These are phyloP conservation scores for Linum lewisii DNA, from an alignment of 345 rosid species.

Conservation along the genomic window DNA sequence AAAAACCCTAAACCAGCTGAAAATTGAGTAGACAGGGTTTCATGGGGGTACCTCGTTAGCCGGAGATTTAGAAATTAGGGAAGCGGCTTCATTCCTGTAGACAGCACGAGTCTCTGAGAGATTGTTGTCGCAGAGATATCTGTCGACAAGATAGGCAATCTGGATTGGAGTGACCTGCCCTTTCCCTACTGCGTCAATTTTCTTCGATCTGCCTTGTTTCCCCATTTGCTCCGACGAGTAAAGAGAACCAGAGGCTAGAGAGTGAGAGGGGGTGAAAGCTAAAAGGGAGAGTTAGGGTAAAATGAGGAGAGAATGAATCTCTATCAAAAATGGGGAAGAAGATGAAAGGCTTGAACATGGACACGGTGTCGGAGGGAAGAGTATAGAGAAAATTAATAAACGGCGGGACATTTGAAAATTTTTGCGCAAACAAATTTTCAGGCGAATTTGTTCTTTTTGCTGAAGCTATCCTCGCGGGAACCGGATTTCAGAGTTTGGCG, in stretches of 20 bases:
- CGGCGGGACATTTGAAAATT: too few species aligned
- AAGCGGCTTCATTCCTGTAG: constrained; percentile 62
- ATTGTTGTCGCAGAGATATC: constrained; percentile 65
- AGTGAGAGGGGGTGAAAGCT: neutral
- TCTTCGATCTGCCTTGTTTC: constrained; percentile 40
- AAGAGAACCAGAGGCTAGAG: neutral
- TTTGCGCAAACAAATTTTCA: too few species aligned
- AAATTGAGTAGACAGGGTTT: neutral
- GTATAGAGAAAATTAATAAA: too few species aligned
- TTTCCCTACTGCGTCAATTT: constrained; percentile 33
- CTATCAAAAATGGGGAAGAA: neutral
- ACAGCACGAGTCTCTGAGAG: constrained; percentile 43
- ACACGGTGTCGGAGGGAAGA: too few species aligned
- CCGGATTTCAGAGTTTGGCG: too few species aligned
- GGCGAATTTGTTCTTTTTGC: too few species aligned
- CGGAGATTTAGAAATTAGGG: constrained; percentile 64
- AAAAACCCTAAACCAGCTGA: neutral
- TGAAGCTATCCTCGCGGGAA: too few species aligned
- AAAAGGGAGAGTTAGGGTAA: neutral
- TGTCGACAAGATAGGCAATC: constrained; percentile 73
- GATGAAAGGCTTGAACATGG: neutral
- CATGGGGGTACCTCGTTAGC: constrained; percentile 35
- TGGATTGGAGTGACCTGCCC: constrained; percentile 70
- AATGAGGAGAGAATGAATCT: neutral
- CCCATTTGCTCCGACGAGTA: constrained; percentile 27